phyloP scores from a whole-genome alignment of 768 basidiomycete genomes.

The Sarcomyxa edulis region DNA sequence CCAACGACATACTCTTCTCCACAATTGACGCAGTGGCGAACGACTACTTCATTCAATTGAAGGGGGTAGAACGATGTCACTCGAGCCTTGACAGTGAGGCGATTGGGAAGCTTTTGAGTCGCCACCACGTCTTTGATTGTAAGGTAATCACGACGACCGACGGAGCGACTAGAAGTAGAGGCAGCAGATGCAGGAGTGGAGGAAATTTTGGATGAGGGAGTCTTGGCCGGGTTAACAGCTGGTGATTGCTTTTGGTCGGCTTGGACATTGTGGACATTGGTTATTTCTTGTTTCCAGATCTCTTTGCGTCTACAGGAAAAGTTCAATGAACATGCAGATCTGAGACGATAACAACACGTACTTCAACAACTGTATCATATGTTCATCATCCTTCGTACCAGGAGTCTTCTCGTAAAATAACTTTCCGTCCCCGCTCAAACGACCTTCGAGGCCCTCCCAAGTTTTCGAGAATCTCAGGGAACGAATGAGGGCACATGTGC shows the following conservation, averaged over 20 bases:
- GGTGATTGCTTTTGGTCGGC: not conserved
- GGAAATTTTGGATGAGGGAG: not conserved
- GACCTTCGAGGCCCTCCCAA: slow-evolving; percentile 24
- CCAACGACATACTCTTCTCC: slow-evolving; percentile 34
- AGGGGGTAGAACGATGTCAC: slow-evolving; percentile 54
- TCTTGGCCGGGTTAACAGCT: not conserved
- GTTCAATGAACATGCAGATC: not conserved
- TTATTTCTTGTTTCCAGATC: slow-evolving; percentile 17
- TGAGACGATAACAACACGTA: slow-evolving; percentile 16
- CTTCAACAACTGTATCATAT: slow-evolving; percentile 37
- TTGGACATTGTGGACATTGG: not conserved
- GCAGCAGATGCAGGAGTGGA: too few species aligned
- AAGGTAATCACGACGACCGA: slow-evolving; percentile 12
- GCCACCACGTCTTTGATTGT: slow-evolving; percentile 33
- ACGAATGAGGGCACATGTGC: slow-evolving; percentile 41
- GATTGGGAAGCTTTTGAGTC: slow-evolving; percentile 25
- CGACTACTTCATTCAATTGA: slow-evolving; percentile 39
- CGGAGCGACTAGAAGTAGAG: too few species aligned
- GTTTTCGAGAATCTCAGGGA: slow-evolving; percentile 45
- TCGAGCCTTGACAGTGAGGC: slow-evolving; percentile 41
- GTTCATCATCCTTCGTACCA: slow-evolving; percentile 27
- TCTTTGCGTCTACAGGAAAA: slow-evolving; percentile 19
- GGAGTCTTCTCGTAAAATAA: slow-evolving; percentile 40
- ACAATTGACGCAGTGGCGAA: slow-evolving; percentile 49
- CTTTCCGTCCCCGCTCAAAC: slow-evolving; percentile 39